Evolutionary conservation across 805 yeast genomes (phyloP).

Genomic region (Spathaspora girioi): DNA sequence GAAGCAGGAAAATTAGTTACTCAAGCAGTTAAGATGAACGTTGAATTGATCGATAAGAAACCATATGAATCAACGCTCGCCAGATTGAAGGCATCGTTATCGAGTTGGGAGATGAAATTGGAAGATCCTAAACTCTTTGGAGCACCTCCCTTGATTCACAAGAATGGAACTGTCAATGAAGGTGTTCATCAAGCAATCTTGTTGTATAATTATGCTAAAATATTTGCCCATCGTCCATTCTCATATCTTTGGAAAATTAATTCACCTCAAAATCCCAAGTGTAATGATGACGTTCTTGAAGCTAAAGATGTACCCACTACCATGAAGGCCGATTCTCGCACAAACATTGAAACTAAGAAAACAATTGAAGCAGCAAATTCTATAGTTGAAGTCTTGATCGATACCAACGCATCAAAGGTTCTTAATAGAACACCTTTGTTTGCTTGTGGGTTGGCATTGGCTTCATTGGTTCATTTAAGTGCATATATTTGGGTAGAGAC

Average conservation of each 20-base stretch:
- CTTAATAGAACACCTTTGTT: slow-evolving; percentile 46
- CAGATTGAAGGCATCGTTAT: slow-evolving; percentile 44
- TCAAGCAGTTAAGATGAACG: slow-evolving; percentile 41
- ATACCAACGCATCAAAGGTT: slow-evolving; percentile 43
- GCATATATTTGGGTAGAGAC: slow-evolving; percentile 53
- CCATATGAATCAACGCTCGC: slow-evolving; percentile 31
- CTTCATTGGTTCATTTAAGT: slow-evolving; percentile 48
- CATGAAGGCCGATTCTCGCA: slow-evolving; percentile 35
- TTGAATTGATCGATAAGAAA: slow-evolving; percentile 38
- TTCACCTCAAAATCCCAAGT: slow-evolving; percentile 13
- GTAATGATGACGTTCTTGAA: slow-evolving; percentile 10
- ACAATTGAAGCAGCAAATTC: slow-evolving; percentile 53
- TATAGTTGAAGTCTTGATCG: slow-evolving; percentile 43
- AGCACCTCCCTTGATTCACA: slow-evolving; percentile 31
- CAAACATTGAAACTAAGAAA: slow-evolving; percentile 49
- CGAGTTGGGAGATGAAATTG: slow-evolving; percentile 48
- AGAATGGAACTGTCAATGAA: slow-evolving; percentile 46
- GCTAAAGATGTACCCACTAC: slow-evolving; percentile 12
- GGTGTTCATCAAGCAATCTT: slow-evolving; percentile 51
- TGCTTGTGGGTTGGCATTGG: slow-evolving; percentile 53
- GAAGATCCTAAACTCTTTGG: slow-evolving; percentile 14
- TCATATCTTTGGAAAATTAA: slow-evolving; percentile 47
- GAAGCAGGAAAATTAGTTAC: slow-evolving; percentile 15
- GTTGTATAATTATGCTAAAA: slow-evolving; percentile 48
- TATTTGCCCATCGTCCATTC: slow-evolving; percentile 53